Evolutionary conservation across 2,329 filamentous ascomycete genomes (phyloP).

Genomic region (Colletotrichum caudatum): DNA sequence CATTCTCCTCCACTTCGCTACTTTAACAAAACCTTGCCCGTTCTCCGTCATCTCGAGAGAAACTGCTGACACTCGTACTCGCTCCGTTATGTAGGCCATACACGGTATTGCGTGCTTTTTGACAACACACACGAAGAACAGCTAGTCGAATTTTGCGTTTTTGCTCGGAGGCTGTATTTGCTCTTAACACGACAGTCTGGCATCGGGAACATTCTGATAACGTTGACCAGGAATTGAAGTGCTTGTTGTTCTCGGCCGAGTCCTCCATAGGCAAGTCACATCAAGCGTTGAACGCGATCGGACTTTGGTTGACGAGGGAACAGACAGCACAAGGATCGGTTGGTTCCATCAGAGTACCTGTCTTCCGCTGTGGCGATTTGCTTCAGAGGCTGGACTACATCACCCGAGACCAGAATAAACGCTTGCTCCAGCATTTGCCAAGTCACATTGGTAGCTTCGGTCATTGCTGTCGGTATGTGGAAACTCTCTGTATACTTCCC

Average conservation of each 20-base stretch:
- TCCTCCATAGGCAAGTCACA: background rate
- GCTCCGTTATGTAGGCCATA: background rate
- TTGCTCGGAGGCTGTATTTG: slow-evolving; percentile 1
- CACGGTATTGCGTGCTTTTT: background rate
- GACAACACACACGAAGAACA: background rate
- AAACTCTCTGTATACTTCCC: background rate
- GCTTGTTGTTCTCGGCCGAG: slow-evolving; percentile 1
- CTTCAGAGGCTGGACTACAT: background rate
- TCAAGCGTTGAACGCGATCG: background rate
- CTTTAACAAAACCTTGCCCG: background rate
- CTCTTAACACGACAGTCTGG: background rate
- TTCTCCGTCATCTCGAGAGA: too few relatives aligned
- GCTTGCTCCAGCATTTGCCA: background rate
- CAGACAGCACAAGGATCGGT: background rate
- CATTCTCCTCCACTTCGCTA: too few relatives aligned
- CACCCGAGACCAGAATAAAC: background rate
- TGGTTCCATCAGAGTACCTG: background rate
- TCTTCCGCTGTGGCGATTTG: background rate
- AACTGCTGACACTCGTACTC: background rate
- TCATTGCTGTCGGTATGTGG: background rate
- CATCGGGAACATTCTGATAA: background rate
- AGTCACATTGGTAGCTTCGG: background rate
- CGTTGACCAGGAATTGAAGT: background rate
- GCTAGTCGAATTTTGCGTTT: background rate
- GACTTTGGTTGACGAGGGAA: background rate